phyloP scores from a whole-genome alignment of 202 grass and related monocot genomes.

The Sporobolus alterniflorus region DNA sequence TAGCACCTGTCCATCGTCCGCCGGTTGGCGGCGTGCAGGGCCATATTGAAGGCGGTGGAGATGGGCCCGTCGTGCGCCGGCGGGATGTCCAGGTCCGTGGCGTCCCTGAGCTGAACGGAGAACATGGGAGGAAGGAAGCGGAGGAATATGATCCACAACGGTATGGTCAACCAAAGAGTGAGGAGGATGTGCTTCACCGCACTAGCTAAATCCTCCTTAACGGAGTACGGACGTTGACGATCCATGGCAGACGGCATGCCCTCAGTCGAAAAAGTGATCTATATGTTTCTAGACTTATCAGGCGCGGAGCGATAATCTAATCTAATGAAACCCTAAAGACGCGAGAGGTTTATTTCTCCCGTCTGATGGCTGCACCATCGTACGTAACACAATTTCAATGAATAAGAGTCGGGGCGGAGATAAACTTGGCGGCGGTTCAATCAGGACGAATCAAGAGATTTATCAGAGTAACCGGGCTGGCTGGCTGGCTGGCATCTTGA shows the following conservation, averaged over 20 bases:
- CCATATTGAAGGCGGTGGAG: constrained; percentile 9
- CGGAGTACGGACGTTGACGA: not conserved
- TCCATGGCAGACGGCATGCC: constrained; percentile 7
- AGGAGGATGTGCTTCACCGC: not conserved
- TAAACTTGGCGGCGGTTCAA: no score
- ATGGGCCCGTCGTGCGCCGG: not conserved
- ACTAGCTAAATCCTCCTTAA: not conserved
- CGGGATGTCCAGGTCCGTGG: not conserved
- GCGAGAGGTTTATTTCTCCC: no score
- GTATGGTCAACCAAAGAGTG: not conserved
- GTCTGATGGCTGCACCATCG: no score
- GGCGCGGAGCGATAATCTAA: no score
- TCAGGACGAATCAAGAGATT: no score
- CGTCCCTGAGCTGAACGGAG: not conserved
- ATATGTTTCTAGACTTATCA: no score
- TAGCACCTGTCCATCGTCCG: not conserved
- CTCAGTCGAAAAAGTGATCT: no score
- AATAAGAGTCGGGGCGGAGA: no score
- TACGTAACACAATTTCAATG: no score
- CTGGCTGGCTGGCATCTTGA: no score
- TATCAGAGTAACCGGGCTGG: no score
- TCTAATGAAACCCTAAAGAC: no score
- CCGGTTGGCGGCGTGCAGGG: not conserved
- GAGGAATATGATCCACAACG: not conserved
- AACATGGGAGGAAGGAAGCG: not conserved